phyloP scores from a whole-genome alignment of 768 basidiomycete genomes.

The Guyanaporus albipodus region DNA sequence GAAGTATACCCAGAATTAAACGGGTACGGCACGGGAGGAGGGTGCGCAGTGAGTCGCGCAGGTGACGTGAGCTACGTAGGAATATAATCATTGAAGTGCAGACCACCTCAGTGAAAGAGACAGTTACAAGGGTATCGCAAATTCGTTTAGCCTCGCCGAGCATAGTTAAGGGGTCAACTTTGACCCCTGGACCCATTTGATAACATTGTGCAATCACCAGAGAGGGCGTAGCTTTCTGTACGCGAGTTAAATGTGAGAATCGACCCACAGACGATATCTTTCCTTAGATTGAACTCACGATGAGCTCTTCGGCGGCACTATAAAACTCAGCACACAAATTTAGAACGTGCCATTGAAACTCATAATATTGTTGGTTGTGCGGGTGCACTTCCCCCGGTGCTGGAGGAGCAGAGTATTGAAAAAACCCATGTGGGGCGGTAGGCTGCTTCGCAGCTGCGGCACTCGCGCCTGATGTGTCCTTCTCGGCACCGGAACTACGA shows the following conservation, averaged over 20 bases:
- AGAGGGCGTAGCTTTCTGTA: slow-evolving; percentile 55
- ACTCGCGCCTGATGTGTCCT: slow-evolving; percentile 14
- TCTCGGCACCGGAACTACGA: slow-evolving; percentile 32
- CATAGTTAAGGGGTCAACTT: slow-evolving; percentile 72
- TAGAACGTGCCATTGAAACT: slow-evolving; percentile 82
- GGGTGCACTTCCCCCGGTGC: slow-evolving; percentile 48
- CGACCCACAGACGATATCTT: slow-evolving; percentile 3
- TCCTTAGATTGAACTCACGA: slow-evolving; percentile 47
- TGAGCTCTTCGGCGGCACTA: slow-evolving; percentile 77
- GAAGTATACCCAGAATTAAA: slow-evolving; percentile 39
- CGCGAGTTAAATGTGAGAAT: slow-evolving; percentile 7
- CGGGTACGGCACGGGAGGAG: slow-evolving; percentile 58
- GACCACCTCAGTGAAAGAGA: background rate
- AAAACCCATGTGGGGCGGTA: slow-evolving; percentile 39
- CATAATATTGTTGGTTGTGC: slow-evolving; percentile 76
- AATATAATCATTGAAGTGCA: slow-evolving; percentile 9
- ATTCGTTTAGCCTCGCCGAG: slow-evolving; percentile 72
- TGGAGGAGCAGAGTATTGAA: slow-evolving; percentile 41
- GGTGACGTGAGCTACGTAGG: slow-evolving; percentile 65
- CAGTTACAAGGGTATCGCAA: slow-evolving; percentile 67
- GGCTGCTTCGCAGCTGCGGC: slow-evolving; percentile 26
- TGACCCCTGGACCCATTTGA: slow-evolving; percentile 62
- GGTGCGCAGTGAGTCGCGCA: slow-evolving; percentile 59
- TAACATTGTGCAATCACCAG: slow-evolving; percentile 79
- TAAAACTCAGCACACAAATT: slow-evolving; percentile 85